Base-by-base conservation (phyloP, 2,329 filamentous ascomycete species). In the Cadophora sp. region DNA sequence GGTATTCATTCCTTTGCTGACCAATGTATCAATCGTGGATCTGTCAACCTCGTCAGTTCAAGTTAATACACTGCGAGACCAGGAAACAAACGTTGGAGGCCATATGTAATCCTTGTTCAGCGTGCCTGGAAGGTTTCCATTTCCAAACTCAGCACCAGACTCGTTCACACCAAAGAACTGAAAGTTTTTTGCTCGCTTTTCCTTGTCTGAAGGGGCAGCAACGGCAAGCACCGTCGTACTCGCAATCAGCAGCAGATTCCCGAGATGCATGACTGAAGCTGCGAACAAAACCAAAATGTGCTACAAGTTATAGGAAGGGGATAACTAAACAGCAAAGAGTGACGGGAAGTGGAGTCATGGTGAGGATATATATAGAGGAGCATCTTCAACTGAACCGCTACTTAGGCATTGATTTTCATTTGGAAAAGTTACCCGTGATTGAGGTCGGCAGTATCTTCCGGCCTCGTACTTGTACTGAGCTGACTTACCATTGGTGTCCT, bases 61-160 rank as follows among this genome's bases (percentile, higher is more conserved):
- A 6, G 27, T 29, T 5, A 1, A 26, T 8, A 26, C 6, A 9
- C 16, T 27, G 43, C 34, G 5, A 24, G 34, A n/a, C n/a, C 11
- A 11, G 5, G 19, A 31, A 40, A 46, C 66, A 12, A 56, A 70
- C 66, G 84, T 79, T 61, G 85, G 83, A 1, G 87, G 87, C 83
- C 87, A 91, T 26, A 80, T 88, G 74, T 85, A 91, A 72, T 91
- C 86, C 64, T 82, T 89, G 61, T 82, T 83, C 65, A 86, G 81
- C 1, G 78, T 77, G 11, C 88, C 88, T 1, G 88, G 88, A 37
- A 89, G 79, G 63, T 80, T 83, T 27, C 75, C 79, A 68, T 85
- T 81, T 50, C 88, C 88, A 68, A 91, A 91, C 72, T 91, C 89
- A 51, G 87, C 87, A 14, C 87, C 88, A 24, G 86, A 84, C 75